These are phyloP conservation scores for Emmonsiellopsis sp. DNA, from an alignment of 2,329 filamentous ascomycete genomes.

Conservation along the genomic window DNA sequence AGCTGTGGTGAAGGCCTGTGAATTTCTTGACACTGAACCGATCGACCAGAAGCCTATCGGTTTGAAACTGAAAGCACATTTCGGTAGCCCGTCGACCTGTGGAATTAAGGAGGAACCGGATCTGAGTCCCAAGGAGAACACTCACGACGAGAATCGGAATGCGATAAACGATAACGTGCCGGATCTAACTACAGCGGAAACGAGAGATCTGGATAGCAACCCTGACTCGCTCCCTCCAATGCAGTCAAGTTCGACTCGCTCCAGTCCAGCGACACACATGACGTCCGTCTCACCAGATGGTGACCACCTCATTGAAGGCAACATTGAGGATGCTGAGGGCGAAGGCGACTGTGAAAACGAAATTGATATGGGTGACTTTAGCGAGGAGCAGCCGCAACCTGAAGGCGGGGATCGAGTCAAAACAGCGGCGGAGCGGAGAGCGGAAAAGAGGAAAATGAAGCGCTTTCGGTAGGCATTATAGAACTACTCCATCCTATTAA, in stretches of 20 bases:
- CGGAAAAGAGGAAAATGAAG: conserved; percentile 37
- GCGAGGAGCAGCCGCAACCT: conserved; percentile 13
- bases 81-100: neutral
- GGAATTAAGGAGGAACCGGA: neutral
- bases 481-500: neutral
- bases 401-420: conserved; percentile 21
- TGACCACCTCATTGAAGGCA: neutral
- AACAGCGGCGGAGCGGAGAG: conserved; percentile 18
- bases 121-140: neutral
- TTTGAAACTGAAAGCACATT: neutral
- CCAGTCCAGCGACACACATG: conserved; percentile 1
- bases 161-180: neutral
- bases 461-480: conserved; percentile 29
- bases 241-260: neutral
- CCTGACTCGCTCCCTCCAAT: neutral
- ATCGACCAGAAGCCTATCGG: neutral
- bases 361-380: conserved; percentile 9
- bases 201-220: neutral
- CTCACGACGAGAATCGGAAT: neutral
- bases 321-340: neutral
- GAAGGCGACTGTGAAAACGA: conserved; percentile 11
- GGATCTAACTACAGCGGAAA: neutral
- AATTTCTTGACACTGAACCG: neutral
- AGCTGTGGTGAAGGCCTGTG: neutral
- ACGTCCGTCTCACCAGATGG: neutral